Conservation (phyloP, 2,329 filamentous ascomycete genomes). For the Beauveria sp. region DNA sequence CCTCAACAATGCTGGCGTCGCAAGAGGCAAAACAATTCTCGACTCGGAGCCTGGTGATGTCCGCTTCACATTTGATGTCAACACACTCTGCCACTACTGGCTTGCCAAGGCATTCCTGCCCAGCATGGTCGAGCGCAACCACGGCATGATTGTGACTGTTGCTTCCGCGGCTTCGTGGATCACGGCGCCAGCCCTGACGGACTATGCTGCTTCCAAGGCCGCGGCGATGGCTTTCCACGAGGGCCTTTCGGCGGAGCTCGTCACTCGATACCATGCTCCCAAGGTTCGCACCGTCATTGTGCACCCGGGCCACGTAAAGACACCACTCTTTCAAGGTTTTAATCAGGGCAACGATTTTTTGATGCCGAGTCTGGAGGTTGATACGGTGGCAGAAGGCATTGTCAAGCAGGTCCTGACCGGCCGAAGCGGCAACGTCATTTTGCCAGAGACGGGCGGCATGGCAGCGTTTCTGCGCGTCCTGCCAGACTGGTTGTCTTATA, state of each 20-base stretch:
- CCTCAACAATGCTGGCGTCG: slow-evolving; percentile 65
- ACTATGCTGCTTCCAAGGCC: slow-evolving; percentile 61
- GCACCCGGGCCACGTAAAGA: slow-evolving; percentile 40
- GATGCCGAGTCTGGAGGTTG: slow-evolving; percentile 28
- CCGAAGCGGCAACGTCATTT: slow-evolving; percentile 38
- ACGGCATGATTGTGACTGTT: slow-evolving; percentile 67
- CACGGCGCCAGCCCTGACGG: slow-evolving; percentile 54
- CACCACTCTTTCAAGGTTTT: slow-evolving; percentile 38
- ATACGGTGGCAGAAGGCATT: slow-evolving; percentile 38
- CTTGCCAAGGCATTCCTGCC: slow-evolving; percentile 62
- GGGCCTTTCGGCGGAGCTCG: slow-evolving; percentile 50
- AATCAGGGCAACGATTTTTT: slow-evolving; percentile 39
- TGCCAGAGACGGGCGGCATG: slow-evolving; percentile 32
- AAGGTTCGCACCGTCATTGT: slow-evolving; percentile 60
- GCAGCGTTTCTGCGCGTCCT: slow-evolving; percentile 40
- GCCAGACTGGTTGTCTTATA: slow-evolving; percentile 57
- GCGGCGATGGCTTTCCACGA: slow-evolving; percentile 62
- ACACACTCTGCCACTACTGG: slow-evolving; percentile 60
- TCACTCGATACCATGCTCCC: slow-evolving; percentile 52
- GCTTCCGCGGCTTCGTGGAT: slow-evolving; percentile 56
- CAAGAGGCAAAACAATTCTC: slow-evolving; percentile 53
- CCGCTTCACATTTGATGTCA: slow-evolving; percentile 63
- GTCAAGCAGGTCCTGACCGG: slow-evolving; percentile 41
- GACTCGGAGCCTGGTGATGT: slow-evolving; percentile 49
- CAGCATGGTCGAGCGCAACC: slow-evolving; percentile 52